These are phyloP conservation scores for Hanseniaspora taiwanica DNA, from an alignment of 805 yeast genomes.

Conservation along the genomic window DNA sequence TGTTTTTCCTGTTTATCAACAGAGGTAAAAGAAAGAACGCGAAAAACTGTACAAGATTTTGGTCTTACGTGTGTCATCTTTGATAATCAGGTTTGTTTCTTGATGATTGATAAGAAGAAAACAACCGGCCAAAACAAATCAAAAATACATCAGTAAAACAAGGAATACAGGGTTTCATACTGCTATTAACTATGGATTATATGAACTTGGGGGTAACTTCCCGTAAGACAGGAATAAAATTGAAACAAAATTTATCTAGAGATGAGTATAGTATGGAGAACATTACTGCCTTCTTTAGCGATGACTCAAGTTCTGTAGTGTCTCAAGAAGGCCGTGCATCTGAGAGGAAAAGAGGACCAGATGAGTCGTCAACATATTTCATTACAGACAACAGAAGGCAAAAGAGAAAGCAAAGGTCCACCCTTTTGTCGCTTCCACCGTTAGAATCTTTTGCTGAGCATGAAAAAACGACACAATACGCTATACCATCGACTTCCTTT, in stretches of 20 bases:
- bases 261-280: conserved; percentile 58
- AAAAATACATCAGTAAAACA: neutral
- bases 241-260: conserved; percentile 32
- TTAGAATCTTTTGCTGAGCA: neutral
- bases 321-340: neutral
- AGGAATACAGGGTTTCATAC: no score
- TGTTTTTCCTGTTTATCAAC: no score
- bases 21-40: no score
- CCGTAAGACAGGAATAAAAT: conserved; percentile 51
- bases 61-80: no score
- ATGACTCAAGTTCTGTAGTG: conserved; percentile 21
- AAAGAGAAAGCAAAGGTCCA: neutral
- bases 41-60: no score
- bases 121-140: neutral
- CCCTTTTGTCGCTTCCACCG: neutral
- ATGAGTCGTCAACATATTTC: no score
- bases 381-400: no score
- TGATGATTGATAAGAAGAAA: no score
- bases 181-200: conserved; percentile 24
- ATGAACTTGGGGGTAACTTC: conserved; percentile 44
- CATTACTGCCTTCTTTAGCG: conserved; percentile 53
- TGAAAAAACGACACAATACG: neutral
- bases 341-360: no score
- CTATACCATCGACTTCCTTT: neutral
- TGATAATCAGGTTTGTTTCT: no score